Conservation (phyloP, 805 yeast genomes). For the Vanderwaltozyma yarrowii region DNA sequence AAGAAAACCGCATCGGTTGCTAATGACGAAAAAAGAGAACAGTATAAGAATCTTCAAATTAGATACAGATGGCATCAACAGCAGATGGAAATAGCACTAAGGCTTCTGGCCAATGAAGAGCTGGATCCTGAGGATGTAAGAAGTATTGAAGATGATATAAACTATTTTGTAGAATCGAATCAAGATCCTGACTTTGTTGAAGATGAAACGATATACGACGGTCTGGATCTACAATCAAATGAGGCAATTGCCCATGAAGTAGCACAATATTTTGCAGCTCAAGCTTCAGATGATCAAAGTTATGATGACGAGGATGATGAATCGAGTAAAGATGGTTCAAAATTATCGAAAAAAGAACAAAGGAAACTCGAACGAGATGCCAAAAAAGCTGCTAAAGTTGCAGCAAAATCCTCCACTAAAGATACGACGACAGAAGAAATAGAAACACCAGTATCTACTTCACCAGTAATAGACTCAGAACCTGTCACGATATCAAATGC, state of each 20-base stretch:
- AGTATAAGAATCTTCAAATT: conserved; percentile 47
- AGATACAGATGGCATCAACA: conserved; percentile 75
- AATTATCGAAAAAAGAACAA: conserved; percentile 26
- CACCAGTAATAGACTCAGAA: conserved; percentile 2
- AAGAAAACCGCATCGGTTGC: conserved; percentile 24
- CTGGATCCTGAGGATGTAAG: conserved; percentile 68
- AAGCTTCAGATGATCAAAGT: conserved; percentile 19
- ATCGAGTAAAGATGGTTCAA: conserved; percentile 11
- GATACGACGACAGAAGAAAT: background rate
- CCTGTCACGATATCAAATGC: conserved; percentile 4
- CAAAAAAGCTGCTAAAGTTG: conserved; percentile 27
- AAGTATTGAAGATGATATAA: conserved; percentile 76
- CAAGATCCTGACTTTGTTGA: conserved; percentile 87
- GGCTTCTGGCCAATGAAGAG: conserved; percentile 73
- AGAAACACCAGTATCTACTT: background rate
- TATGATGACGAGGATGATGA: conserved; percentile 10
- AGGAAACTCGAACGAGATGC: conserved; percentile 29
- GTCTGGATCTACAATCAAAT: conserved; percentile 54
- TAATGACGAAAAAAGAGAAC: conserved; percentile 34
- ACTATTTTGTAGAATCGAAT: conserved; percentile 83
- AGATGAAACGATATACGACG: conserved; percentile 90
- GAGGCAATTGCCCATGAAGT: conserved; percentile 44
- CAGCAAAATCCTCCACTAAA: conserved; percentile 18
- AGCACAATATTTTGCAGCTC: conserved; percentile 31
- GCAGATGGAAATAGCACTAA: conserved; percentile 66